A percentile compares a stretch with the other conserved stretches of the same genome.
Evolutionary conservation across 1,284 basidiomycete genomes (phyloP).

Genomic region (Cutaneotrichosporon spelunceum): DNA sequence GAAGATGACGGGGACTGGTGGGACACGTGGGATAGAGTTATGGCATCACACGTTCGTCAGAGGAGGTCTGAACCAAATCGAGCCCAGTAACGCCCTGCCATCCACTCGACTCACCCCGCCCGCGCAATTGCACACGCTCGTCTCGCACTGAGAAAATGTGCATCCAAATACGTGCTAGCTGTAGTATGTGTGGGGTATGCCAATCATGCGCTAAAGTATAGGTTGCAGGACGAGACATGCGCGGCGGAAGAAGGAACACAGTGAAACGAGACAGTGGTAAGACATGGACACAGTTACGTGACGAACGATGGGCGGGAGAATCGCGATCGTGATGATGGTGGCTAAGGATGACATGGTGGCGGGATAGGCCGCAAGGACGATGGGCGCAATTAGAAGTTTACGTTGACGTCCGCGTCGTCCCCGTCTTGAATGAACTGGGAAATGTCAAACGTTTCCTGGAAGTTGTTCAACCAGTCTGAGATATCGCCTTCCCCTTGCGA

Average conservation of each 20-base stretch:
- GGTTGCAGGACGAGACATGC: background rate
- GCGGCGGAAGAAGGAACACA: constrained; percentile 1
- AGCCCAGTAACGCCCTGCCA: too few relatives aligned
- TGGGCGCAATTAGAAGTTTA: background rate
- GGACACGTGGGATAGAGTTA: background rate
- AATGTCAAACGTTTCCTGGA: constrained; percentile 20
- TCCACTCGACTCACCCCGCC: background rate
- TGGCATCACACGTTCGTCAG: background rate
- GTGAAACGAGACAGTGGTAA: constrained; percentile 4
- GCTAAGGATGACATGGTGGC: background rate
- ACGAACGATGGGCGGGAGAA: too few relatives aligned
- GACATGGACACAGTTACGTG: background rate
- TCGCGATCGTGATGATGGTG: background rate
- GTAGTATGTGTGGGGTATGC: constrained; percentile 7
- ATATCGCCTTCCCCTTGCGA: constrained; percentile 16
- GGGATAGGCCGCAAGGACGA: background rate
- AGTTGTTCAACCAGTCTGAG: constrained; percentile 23
- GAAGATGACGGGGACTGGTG: background rate
- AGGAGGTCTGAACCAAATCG: too few relatives aligned
- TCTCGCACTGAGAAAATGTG: background rate
- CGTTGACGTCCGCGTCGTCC: constrained; percentile 33
- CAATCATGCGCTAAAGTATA: constrained; percentile 4
- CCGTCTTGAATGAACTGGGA: constrained; percentile 41
- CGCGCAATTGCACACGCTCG: background rate
- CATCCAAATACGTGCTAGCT: constrained; percentile 2